These are phyloP conservation scores for Saccharomycopsis microspora DNA, from an alignment of 805 yeast species.

Conservation along the genomic window DNA sequence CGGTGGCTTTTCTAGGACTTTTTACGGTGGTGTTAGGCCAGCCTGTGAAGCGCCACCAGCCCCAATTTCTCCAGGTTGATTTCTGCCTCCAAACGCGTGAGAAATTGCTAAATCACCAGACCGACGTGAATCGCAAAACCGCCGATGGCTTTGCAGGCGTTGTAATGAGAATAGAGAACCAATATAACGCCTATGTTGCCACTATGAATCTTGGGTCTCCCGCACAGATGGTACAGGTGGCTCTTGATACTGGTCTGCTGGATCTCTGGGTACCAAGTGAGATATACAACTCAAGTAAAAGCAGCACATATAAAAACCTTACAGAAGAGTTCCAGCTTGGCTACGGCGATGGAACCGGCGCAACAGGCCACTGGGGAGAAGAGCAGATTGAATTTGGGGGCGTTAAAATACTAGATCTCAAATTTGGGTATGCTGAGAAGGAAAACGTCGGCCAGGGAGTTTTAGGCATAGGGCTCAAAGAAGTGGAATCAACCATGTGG, in stretches of 20 bases:
- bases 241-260: constrained; percentile 7
- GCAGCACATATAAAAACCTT: background rate
- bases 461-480: background rate
- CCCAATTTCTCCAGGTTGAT: too few relatives aligned
- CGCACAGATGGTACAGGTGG: constrained; percentile 1
- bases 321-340: constrained; percentile 23
- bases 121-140: too few relatives aligned
- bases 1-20: too few relatives aligned
- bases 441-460: constrained; percentile 2
- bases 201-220: constrained; percentile 3
- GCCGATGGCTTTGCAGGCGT: too few relatives aligned
- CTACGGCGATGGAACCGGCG: constrained; percentile 37
- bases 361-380: constrained; percentile 26
- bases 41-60: too few relatives aligned
- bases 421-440: background rate
- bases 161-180: constrained; percentile 4
- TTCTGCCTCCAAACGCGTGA: too few relatives aligned
- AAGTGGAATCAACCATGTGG: background rate
- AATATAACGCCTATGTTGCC: constrained; percentile 3
- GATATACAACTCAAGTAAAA: background rate
- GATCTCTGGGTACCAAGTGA: constrained; percentile 8
- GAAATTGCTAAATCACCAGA: too few relatives aligned
- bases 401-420: background rate
- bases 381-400: constrained; percentile 8
- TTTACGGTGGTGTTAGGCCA: too few relatives aligned